phyloP scores from a whole-genome alignment of 2,329 filamentous ascomycete species.

The Hortaea werneckii region DNA sequence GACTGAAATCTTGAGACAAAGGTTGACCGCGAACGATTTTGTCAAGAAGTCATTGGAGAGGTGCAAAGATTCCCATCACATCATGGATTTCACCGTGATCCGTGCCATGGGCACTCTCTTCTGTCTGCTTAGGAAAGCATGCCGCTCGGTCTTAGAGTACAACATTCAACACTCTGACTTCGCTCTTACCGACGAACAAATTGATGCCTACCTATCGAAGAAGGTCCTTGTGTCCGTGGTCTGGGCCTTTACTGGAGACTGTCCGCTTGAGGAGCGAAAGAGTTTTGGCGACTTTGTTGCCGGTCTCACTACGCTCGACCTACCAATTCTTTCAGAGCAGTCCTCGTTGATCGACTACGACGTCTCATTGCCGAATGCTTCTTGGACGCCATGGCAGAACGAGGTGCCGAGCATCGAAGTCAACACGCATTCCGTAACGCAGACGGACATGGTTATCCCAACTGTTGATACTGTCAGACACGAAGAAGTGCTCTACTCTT shows the following conservation, averaged over 20 bases:
- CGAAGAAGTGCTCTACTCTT: constrained; percentile 98
- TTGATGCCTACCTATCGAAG: constrained; percentile 83
- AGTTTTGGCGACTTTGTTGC: constrained; percentile 76
- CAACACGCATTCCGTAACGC: constrained; percentile 94
- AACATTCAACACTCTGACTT: constrained; percentile 93
- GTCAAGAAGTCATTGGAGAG: constrained; percentile 66
- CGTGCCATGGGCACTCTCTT: constrained; percentile 88
- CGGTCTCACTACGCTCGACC: constrained; percentile 73
- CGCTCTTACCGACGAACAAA: constrained; percentile 77
- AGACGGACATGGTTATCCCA: constrained; percentile 97
- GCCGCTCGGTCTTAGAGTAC: constrained; percentile 87
- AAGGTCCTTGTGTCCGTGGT: constrained; percentile 86
- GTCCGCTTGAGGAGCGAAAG: constrained; percentile 78
- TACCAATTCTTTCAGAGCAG: constrained; percentile 61
- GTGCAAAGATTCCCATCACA: constrained; percentile 74
- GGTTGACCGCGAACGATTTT: constrained; percentile 70
- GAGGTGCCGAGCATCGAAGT: constrained; percentile 92
- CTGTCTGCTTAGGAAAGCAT: constrained; percentile 88
- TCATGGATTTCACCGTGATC: constrained; percentile 95
- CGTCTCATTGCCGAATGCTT: constrained; percentile 71
- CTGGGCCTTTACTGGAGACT: constrained; percentile 94
- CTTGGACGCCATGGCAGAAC: constrained; percentile 90
- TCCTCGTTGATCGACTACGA: constrained; percentile 94
- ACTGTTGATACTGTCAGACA: constrained; percentile 95
- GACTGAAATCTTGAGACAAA: constrained; percentile 66